Evolutionary conservation across 768 basidiomycete genomes (phyloP).

Genomic region (Mycena galericulata): DNA sequence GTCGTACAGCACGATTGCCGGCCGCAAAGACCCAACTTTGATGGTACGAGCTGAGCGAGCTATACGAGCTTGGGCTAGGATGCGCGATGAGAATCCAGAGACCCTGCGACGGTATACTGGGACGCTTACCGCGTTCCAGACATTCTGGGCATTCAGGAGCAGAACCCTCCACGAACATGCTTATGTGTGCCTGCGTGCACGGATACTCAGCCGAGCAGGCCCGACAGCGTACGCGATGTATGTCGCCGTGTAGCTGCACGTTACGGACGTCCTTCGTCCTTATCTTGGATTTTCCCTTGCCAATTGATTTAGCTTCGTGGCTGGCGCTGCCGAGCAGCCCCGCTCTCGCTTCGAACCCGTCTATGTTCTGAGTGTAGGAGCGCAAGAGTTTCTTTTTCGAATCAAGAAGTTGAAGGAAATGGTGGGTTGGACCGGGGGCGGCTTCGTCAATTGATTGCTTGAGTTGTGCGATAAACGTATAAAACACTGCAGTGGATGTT

Average conservation of each 20-base stretch:
- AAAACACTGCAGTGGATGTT: conserved; percentile 89
- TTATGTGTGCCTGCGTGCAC: conserved; percentile 72
- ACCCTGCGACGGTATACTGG: conserved; percentile 11
- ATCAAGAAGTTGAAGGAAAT: conserved; percentile 88
- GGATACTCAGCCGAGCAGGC: conserved; percentile 85
- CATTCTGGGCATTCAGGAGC: conserved; percentile 94
- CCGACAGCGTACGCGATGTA: conserved; percentile 90
- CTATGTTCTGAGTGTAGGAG: conserved; percentile 98
- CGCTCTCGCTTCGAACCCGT: conserved; percentile 87
- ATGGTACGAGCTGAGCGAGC: conserved; percentile 85
- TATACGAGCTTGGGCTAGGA: conserved; percentile 76
- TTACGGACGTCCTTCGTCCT: conserved; percentile 82
- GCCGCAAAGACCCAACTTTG: conserved; percentile 88
- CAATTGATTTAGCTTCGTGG: conserved; percentile 58
- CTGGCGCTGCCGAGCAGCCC: conserved; percentile 80
- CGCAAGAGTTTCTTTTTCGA: conserved; percentile 86
- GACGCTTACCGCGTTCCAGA: conserved; percentile 75
- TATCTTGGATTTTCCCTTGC: conserved; percentile 80
- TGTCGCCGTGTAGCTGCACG: conserved; percentile 95
- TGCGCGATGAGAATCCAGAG: conserved; percentile 24
- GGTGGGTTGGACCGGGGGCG: conserved; percentile 88
- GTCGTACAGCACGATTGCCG: conserved; percentile 95
- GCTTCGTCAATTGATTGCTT: conserved; percentile 85
- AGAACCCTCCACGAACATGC: conserved; percentile 73
- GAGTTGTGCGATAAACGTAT: conserved; percentile 93